phyloP scores from a whole-genome alignment of 352 stramenopile species.

The Halophytophthora polymorphica region DNA sequence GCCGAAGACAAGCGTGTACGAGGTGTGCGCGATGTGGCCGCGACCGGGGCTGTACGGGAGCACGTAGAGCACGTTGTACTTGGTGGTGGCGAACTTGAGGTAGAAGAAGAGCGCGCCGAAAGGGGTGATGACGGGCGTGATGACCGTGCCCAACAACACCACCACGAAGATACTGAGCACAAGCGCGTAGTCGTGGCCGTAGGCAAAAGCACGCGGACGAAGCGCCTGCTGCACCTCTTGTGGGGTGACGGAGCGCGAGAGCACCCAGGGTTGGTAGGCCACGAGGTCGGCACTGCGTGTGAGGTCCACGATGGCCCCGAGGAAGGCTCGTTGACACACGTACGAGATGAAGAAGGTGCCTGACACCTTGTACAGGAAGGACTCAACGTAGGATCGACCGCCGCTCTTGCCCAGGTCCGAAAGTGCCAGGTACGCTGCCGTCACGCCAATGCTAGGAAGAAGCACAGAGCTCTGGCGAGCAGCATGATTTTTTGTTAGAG shows the following conservation, averaged over 20 bases:
- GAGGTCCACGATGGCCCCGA: slow-evolving; percentile 71
- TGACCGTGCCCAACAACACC: slow-evolving; percentile 67
- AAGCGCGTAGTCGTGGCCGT: slow-evolving; percentile 77
- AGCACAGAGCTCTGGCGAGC: slow-evolving; percentile 64
- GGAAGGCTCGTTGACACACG: slow-evolving; percentile 75
- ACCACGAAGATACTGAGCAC: slow-evolving; percentile 79
- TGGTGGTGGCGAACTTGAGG: slow-evolving; percentile 64
- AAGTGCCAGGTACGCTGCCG: slow-evolving; percentile 71
- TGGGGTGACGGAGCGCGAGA: slow-evolving; percentile 56
- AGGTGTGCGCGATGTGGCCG: slow-evolving; percentile 61
- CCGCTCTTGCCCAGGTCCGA: slow-evolving; percentile 49
- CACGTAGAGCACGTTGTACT: slow-evolving; percentile 86
- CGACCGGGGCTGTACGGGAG: slow-evolving; percentile 62
- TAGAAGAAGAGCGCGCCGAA: slow-evolving; percentile 83
- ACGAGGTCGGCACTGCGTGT: slow-evolving; percentile 60
- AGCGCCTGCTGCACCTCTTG: slow-evolving; percentile 46
- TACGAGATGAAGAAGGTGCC: slow-evolving; percentile 89
- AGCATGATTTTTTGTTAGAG: background rate
- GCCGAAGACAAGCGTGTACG: slow-evolving; percentile 59
- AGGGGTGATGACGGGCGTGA: slow-evolving; percentile 74
- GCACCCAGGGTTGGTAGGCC: slow-evolving; percentile 68
- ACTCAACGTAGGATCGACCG: slow-evolving; percentile 63
- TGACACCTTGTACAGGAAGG: slow-evolving; percentile 80
- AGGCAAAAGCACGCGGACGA: slow-evolving; percentile 60
- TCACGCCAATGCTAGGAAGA: slow-evolving; percentile 74